Evolutionary conservation across 73 alveolate genomes (phyloP).

Genomic region (Stentor coeruleus): DNA sequence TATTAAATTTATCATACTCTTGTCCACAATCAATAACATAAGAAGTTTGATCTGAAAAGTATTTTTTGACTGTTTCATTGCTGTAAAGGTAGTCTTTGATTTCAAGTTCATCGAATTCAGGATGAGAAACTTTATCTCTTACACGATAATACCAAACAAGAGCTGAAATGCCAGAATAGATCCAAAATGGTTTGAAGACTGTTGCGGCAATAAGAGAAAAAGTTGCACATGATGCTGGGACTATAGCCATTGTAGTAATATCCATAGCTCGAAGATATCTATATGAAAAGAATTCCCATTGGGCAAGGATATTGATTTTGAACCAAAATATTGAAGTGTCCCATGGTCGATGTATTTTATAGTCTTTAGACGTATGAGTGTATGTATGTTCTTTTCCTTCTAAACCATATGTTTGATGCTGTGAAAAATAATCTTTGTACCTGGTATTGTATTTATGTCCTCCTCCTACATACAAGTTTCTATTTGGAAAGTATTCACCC

Average conservation of each 20-base stretch:
- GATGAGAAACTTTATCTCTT: not conserved
- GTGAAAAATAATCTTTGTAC: slow-evolving; percentile 1
- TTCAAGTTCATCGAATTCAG: slow-evolving; percentile 16
- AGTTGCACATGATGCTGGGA: not conserved
- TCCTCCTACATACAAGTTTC: slow-evolving; percentile 22
- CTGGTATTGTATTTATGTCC: slow-evolving; percentile 27
- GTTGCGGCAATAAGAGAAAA: slow-evolving; percentile 8
- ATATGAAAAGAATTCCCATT: slow-evolving; percentile 19
- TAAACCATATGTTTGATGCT: not conserved
- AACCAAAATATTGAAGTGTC: slow-evolving; percentile 24
- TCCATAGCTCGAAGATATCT: slow-evolving; percentile 23
- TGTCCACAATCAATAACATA: slow-evolving; percentile 7
- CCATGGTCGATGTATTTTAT: slow-evolving; percentile 27
- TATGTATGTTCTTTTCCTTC: slow-evolving; percentile 25
- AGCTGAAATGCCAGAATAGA: not conserved
- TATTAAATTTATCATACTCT: slow-evolving; percentile 23
- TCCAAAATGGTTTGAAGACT: not conserved
- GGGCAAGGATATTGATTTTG: slow-evolving; percentile 9
- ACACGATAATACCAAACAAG: not conserved
- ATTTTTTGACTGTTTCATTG: slow-evolving; percentile 21
- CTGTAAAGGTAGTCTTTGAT: slow-evolving; percentile 11
- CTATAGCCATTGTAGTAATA: slow-evolving; percentile 8
- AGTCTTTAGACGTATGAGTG: slow-evolving; percentile 23
- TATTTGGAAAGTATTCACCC: slow-evolving; percentile 13
- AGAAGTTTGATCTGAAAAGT: slow-evolving; percentile 12